Conservation (phyloP, 2,329 filamentous ascomycete species). For the Pyricularia pennisetigena region DNA sequence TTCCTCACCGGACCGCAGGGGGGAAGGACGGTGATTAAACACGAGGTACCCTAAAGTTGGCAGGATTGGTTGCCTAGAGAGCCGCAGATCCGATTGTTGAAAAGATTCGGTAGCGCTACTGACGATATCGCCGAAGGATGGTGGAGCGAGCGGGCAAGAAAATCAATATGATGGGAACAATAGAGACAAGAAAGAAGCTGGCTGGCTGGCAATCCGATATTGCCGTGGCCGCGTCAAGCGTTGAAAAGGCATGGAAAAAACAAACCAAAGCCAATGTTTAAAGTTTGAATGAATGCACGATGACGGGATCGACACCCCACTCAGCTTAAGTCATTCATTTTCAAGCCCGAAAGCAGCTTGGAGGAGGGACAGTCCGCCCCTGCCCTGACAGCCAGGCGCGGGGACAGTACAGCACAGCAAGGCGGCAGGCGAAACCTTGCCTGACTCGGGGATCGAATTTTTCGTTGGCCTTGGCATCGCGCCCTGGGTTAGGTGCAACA, state of each 20-base stretch:
- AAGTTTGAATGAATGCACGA: background rate
- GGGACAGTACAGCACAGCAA: too few relatives aligned
- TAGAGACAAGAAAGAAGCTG: background rate
- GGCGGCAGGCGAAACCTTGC: background rate
- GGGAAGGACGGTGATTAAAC: background rate
- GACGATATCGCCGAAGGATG: background rate
- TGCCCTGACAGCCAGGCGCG: background rate
- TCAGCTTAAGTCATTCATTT: background rate
- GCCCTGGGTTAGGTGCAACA: background rate
- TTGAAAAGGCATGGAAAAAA: background rate
- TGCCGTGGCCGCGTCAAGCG: background rate
- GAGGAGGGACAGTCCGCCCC: too few relatives aligned
- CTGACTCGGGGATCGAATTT: background rate
- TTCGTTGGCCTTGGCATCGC: too few relatives aligned
- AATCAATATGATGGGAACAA: background rate
- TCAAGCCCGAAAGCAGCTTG: too few relatives aligned
- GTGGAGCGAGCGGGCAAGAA: background rate
- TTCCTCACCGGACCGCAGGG: background rate
- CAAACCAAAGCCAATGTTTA: background rate
- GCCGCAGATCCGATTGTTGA: background rate
- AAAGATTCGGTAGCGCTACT: background rate
- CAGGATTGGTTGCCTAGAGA: background rate
- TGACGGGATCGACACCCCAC: background rate
- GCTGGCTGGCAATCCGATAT: background rate
- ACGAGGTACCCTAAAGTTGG: background rate